Percentiles rank a stretch among this genome's conserved stretches.
These are phyloP conservation scores for Phytophthora quininea DNA, from an alignment of 352 stramenopile species.

Conservation along the genomic window DNA sequence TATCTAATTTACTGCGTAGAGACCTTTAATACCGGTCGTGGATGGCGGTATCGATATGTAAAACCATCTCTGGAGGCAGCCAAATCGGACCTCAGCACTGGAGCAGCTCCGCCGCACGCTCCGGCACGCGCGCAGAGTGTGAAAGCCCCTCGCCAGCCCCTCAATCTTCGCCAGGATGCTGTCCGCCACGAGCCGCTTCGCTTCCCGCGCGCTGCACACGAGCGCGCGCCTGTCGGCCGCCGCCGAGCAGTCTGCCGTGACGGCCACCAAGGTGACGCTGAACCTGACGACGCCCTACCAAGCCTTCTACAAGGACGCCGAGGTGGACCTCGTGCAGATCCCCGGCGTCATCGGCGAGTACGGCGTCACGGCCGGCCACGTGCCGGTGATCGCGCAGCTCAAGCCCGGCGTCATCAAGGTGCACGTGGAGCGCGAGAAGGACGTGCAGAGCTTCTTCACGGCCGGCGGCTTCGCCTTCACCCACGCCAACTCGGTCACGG, in stretches of 20 bases:
- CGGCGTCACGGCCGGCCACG: slow-evolving; percentile 96
- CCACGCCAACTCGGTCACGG: slow-evolving; percentile 95
- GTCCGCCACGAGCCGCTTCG: slow-evolving; percentile 55
- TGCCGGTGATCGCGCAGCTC: slow-evolving; percentile 96
- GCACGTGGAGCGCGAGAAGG: slow-evolving; percentile 82
- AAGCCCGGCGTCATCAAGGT: slow-evolving; percentile 96
- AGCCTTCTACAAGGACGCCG: slow-evolving; percentile 79
- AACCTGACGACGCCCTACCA: slow-evolving; percentile 87
- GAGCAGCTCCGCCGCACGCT: slow-evolving; percentile 17
- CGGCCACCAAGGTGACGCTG: slow-evolving; percentile 83
- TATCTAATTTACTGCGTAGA: no score
- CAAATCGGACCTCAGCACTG: slow-evolving; percentile 9
- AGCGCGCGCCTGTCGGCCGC: slow-evolving; percentile 61
- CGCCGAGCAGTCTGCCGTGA: slow-evolving; percentile 50
- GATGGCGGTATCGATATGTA: no score
- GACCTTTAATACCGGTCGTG: no score
- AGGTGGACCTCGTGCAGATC: slow-evolving; percentile 94
- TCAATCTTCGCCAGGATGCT: slow-evolving; percentile 40
- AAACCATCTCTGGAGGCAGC: no score
- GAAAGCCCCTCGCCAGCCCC: slow-evolving; percentile 21
- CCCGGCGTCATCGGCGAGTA: slow-evolving; percentile 96
- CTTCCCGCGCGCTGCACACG: slow-evolving; percentile 65
- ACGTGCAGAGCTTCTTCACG: slow-evolving; percentile 98
- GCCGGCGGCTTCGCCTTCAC: slow-evolving; percentile 96
- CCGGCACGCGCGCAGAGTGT: slow-evolving; percentile 7